Evolutionary conservation across 768 basidiomycete genomes (phyloP), one percentile per base, ranked within the genome.

Genomic region (Multifurca ochricompacta): DNA sequence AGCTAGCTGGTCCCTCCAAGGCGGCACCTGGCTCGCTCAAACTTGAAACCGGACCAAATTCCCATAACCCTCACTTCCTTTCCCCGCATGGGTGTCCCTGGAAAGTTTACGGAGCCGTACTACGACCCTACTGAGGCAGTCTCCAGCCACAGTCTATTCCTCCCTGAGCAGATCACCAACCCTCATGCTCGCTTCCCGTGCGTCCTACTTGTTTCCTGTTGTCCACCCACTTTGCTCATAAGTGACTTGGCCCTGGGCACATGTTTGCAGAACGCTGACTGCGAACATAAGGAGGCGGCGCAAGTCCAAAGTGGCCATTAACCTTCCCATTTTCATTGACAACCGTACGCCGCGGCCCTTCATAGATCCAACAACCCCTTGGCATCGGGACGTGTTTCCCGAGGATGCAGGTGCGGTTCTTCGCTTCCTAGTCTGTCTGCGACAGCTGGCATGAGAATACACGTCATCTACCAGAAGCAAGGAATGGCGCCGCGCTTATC

Each of bases 141-240:
- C 49, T 95, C 91, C 27, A 95, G 91, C 63, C 88, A 92, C 68
- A 94, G 91, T 66, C 71, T 97, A 50, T 98, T 98, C 74, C 76
- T 99, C 16, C 91, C 94, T 1, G 86, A 98, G 65, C 85, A 97
- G 70, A 83, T 98, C 61, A 97, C 91, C 39, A 99, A 98, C 68
- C 91, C 93, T 34, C 96, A 98, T 71, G 91, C 86, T 43, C 88
- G 96, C 51, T 99, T 98, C 73, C 95, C 94, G 96, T 98, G 62
- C 71, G 92, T 82, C 51, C 48, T 44, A 40, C 37, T 53, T 36
- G 53, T 45, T 62, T 6, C 37, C 16, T 27, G 4, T 13, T 59
- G 59, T 53, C 56, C 53, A 57, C 59, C 48, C 11, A 6, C 11
- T 46, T 46, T 23, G 8, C 40, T 21, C 14, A 25, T 16, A 41